Conservation (phyloP, 1,284 basidiomycete species). For the Boletus subluridellus region DNA sequence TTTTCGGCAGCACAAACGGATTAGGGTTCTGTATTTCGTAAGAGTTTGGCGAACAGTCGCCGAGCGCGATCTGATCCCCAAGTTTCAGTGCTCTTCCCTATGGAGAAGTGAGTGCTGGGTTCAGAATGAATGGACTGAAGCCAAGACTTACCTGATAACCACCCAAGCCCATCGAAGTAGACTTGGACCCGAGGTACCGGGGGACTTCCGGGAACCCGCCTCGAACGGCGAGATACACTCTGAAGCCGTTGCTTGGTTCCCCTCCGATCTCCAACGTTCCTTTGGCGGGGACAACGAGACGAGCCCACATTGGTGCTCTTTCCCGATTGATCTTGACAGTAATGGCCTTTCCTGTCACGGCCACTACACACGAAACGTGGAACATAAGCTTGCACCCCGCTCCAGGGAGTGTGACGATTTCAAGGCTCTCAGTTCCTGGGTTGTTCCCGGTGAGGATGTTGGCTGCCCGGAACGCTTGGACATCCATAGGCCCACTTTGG, state of each 20-base stretch:
- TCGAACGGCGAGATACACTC: conserved; percentile 55
- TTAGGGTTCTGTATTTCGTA: conserved; percentile 5
- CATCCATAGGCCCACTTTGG: conserved; percentile 66
- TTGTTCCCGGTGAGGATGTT: conserved; percentile 63
- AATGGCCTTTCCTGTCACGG: conserved; percentile 54
- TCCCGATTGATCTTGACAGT: conserved; percentile 44
- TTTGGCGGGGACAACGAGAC: conserved; percentile 45
- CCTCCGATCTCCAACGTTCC: conserved; percentile 42
- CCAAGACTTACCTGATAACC: conserved; percentile 48
- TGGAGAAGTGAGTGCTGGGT: background rate
- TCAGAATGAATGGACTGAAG: background rate
- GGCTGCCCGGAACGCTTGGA: conserved; percentile 54
- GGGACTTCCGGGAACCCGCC: conserved; percentile 63
- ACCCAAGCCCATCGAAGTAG: conserved; percentile 59
- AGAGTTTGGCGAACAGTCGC: conserved; percentile 30
- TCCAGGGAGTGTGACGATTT: conserved; percentile 46
- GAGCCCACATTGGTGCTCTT: conserved; percentile 47
- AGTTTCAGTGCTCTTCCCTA: conserved; percentile 53
- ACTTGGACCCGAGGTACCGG: conserved; percentile 59
- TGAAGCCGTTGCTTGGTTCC: conserved; percentile 39
- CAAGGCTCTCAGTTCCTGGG: conserved; percentile 53
- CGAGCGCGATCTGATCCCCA: conserved; percentile 46
- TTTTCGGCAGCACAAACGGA: conserved; percentile 13
- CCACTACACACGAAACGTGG: conserved; percentile 48
- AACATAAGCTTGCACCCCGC: conserved; percentile 44